These are phyloP conservation scores for Xylaria sp. DNA, from an alignment of 2,329 filamentous ascomycete genomes.

Conservation along the genomic window DNA sequence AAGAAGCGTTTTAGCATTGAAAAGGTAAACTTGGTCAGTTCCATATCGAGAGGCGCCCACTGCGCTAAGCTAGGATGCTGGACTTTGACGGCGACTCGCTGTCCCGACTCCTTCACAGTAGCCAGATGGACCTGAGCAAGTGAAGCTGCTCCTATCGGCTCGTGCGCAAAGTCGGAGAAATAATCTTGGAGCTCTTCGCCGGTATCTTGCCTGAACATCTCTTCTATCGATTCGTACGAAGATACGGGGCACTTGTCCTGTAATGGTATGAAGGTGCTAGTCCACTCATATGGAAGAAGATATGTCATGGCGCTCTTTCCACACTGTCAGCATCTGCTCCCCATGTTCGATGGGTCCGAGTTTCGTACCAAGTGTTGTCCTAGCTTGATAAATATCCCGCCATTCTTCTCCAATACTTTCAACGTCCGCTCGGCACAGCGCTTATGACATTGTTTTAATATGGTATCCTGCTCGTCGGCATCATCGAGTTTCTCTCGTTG, in stretches of 20 bases:
- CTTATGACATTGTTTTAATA: constrained; percentile 87
- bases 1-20: constrained; percentile 91
- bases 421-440: constrained; percentile 91
- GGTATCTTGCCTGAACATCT: constrained; percentile 88
- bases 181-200: constrained; percentile 80
- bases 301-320: constrained; percentile 90
- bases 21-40: constrained; percentile 89
- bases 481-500: constrained; percentile 70
- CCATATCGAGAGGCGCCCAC: constrained; percentile 89
- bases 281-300: constrained; percentile 90
- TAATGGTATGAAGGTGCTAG: constrained; percentile 91
- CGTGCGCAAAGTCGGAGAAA: constrained; percentile 84
- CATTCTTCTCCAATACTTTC: constrained; percentile 90
- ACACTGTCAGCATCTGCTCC: constrained; percentile 12
- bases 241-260: constrained; percentile 97
- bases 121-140: constrained; percentile 95
- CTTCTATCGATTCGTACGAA: constrained; percentile 84
- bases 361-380: constrained; percentile 82
- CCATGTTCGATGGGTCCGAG: background rate
- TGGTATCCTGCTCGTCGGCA: constrained; percentile 70
- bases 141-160: constrained; percentile 91
- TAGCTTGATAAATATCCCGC: constrained; percentile 97
- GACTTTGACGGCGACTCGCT: constrained; percentile 94
- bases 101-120: constrained; percentile 81
- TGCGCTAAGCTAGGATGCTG: constrained; percentile 91